A percentile compares a stretch with the other conserved stretches of the same genome.
phyloP scores from a whole-genome alignment of 2,329 filamentous ascomycete species.

The Colletotrichum sp. region DNA sequence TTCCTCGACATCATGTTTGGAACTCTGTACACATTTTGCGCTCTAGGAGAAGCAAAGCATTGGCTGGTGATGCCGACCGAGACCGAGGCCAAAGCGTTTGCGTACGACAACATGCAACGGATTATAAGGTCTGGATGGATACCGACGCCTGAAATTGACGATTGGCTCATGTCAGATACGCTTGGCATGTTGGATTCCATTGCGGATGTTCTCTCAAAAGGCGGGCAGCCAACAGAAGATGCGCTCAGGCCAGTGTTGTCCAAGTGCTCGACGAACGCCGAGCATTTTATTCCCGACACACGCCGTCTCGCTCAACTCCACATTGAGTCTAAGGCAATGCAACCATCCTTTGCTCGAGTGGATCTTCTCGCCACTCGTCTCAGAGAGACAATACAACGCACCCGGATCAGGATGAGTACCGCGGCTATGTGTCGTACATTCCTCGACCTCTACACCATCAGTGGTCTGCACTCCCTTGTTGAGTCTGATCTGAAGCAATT shows the following conservation, averaged over 20 bases:
- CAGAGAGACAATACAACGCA: neutral
- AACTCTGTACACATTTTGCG: neutral
- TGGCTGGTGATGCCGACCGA: neutral
- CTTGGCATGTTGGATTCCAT: neutral
- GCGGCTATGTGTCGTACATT: neutral
- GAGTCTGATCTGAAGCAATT: neutral
- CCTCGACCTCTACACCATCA: neutral
- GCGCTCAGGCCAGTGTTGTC: neutral
- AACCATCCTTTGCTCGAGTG: neutral
- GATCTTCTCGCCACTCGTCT: neutral
- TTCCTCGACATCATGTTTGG: neutral
- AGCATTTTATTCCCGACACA: neutral
- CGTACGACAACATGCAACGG: neutral
- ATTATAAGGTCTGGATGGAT: neutral
- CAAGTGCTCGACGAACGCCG: neutral
- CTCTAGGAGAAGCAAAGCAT: neutral
- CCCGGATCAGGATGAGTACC: neutral
- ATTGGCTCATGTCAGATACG: neutral
- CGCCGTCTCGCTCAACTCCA: neutral
- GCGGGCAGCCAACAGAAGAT: neutral
- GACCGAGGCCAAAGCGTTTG: neutral
- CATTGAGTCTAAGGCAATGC: neutral
- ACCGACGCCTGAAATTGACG: neutral
- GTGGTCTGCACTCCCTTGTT: neutral
- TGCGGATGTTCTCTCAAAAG: neutral